Conservation (phyloP, 441 rosid genomes). For the Pelargonium exstipulatum region DNA sequence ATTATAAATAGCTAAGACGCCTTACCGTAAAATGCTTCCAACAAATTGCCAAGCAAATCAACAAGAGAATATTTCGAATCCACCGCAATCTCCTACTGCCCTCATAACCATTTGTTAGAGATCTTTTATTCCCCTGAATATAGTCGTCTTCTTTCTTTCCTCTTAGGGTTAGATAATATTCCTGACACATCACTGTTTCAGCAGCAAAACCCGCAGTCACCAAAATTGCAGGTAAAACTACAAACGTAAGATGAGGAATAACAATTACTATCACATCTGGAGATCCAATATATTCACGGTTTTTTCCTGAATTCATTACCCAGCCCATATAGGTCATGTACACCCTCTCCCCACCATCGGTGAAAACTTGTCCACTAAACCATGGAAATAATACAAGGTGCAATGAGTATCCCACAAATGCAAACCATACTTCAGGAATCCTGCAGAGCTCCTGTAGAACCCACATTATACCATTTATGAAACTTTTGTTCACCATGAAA, state of each 20-base stretch:
- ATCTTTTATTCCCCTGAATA: constrained; percentile 28
- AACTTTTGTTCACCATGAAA: constrained; percentile 41
- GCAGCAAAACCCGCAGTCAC: constrained; percentile 52
- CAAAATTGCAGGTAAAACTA: constrained; percentile 56
- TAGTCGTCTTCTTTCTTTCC: constrained; percentile 73
- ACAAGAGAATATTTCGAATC: constrained; percentile 49
- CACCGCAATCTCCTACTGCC: constrained; percentile 34
- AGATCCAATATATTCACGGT: constrained; percentile 50
- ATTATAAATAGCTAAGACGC: too few relatives aligned
- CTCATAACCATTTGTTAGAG: constrained; percentile 20
- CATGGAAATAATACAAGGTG: constrained; percentile 71
- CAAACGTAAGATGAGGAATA: constrained; percentile 67
- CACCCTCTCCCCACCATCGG: constrained; percentile 39
- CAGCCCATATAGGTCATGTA: constrained; percentile 91
- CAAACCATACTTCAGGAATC: constrained; percentile 55
- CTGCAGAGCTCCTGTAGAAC: constrained; percentile 67
- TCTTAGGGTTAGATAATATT: constrained; percentile 40
- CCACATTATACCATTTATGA: constrained; percentile 46
- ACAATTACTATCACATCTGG: constrained; percentile 82
- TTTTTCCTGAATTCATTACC: constrained; percentile 41
- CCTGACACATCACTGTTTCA: constrained; percentile 52
- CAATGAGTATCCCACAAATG: constrained; percentile 51
- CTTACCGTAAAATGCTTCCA: constrained; percentile 79
- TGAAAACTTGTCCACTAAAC: constrained; percentile 68
- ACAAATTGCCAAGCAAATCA: constrained; percentile 50